Conservation (phyloP, 768 basidiomycete genomes). For the Auricularia sp. region DNA sequence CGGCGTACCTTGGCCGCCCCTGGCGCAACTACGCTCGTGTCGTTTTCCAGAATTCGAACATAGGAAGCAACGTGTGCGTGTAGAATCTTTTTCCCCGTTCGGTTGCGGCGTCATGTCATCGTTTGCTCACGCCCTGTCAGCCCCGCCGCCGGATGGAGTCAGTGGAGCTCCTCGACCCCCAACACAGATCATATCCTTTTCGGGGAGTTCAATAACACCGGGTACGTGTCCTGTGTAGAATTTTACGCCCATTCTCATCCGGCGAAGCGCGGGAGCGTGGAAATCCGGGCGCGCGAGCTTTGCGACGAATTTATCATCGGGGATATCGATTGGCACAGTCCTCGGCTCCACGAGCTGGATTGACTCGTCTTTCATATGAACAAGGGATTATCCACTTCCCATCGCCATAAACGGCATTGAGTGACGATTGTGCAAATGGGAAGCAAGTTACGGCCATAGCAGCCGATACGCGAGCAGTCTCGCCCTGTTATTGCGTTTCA, state of each 20-base stretch:
- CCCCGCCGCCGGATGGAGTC: slow-evolving; percentile 17
- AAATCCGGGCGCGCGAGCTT: slow-evolving; percentile 17
- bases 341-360: slow-evolving; percentile 2
- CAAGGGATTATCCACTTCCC: not conserved
- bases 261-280: slow-evolving; percentile 10
- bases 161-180: slow-evolving; percentile 17
- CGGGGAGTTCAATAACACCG: slow-evolving; percentile 22
- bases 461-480: too few relatives aligned
- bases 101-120: not conserved
- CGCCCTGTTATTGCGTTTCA: too few relatives aligned
- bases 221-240: slow-evolving; percentile 12
- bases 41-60: slow-evolving; percentile 19
- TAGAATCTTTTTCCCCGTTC: too few relatives aligned
- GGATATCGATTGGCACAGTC: not conserved
- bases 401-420: too few relatives aligned
- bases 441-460: too few relatives aligned
- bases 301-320: slow-evolving; percentile 16
- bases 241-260: not conserved
- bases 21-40: slow-evolving; percentile 18
- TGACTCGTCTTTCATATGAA: not conserved
- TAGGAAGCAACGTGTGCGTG: slow-evolving; percentile 15
- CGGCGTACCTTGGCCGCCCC: slow-evolving; percentile 18
- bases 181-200: slow-evolving; percentile 22
- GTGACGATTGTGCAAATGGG: too few relatives aligned
- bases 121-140: slow-evolving; percentile 5